Evolutionary conservation across 345 rosid species (phyloP), one percentile per base, ranked within the genome.

Genomic region (Firmiana major): DNA sequence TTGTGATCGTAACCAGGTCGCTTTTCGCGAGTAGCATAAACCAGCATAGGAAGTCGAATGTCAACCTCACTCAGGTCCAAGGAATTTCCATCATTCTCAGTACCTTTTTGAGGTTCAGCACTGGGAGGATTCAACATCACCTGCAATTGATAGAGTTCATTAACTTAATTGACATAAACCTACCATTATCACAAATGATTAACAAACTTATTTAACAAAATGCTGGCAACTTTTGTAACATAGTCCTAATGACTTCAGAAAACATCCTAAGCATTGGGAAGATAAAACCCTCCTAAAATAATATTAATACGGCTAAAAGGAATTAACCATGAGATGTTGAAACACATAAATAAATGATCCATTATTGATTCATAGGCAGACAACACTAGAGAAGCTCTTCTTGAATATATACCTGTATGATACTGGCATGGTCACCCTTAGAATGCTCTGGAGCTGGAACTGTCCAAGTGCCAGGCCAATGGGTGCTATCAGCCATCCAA

Each of bases 1-100:
- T 90, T 90, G 81, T 94, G 98, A 38, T 94, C 97, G 80, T 90
- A 94, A 28, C 98, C 96, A 68, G 92, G 92, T 22, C 95, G 86
- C 86, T 92, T 94, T 75, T 94, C 95, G 0, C 94, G 93, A 81
- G 94, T 89, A 76, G 90, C 83, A 74, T 94, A 94, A 64, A 90
- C 96, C 81, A 94, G 80, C 91, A 90, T 87, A 10, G 98, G 96
- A 74, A 92, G 90, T 54, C 97, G 95, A 71, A 86, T 78, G 82
- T 94, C 97, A 19, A 92, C 87, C 75, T 83, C 96, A 60, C 87
- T 83, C 36, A 87, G 79, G 82, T 92, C 85, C 77, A 87, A 77
- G 54, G 83, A 80, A 76, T 72, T 84, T 5, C 74, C 73, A 73
- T 83, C 84, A 12, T 75, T 77, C 53, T 69, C 82, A 48, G 60